phyloP scores from a whole-genome alignment of 2,329 filamentous ascomycete genomes.

The Cladosporium phlei region DNA sequence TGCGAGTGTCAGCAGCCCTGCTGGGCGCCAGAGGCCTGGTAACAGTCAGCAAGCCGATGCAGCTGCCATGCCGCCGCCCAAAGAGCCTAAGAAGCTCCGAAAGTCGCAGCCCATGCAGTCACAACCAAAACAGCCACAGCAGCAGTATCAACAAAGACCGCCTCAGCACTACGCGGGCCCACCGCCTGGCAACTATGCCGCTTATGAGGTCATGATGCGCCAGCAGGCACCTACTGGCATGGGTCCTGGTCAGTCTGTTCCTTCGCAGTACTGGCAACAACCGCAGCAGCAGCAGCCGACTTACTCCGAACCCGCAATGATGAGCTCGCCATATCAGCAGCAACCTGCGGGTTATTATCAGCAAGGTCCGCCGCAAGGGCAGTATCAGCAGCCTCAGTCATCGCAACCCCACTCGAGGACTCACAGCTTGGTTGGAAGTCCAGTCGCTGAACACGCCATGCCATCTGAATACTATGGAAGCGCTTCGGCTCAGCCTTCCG shows the following conservation, averaged over 20 bases:
- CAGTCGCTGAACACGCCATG: not conserved
- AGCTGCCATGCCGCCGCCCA: not conserved
- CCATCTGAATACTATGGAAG: not conserved
- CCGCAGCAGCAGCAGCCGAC: conserved; percentile 1
- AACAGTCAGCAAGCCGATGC: not conserved
- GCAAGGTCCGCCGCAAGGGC: not conserved
- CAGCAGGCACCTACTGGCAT: conserved; percentile 18
- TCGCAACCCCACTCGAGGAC: not conserved
- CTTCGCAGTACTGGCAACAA: conserved; percentile 2
- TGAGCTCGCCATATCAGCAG: conserved; percentile 11
- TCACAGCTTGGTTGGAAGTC: conserved; percentile 1
- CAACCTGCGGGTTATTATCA: not conserved
- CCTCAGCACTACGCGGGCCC: not conserved
- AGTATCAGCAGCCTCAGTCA: not conserved
- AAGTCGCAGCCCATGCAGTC: conserved; percentile 23
- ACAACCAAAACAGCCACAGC: not conserved
- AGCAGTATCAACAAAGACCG: not conserved
- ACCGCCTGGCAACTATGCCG: conserved; percentile 14
- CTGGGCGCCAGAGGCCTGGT: not conserved
- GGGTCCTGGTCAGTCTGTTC: not conserved
- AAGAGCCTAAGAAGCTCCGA: conserved; percentile 27
- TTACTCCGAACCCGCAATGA: not conserved
- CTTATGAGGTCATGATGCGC: conserved; percentile 20
- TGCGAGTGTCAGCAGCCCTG: conserved; percentile 3
- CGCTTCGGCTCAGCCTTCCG: not conserved